Conservation (phyloP, 352 stramenopile species). For the Globisporangium barbulae region DNA sequence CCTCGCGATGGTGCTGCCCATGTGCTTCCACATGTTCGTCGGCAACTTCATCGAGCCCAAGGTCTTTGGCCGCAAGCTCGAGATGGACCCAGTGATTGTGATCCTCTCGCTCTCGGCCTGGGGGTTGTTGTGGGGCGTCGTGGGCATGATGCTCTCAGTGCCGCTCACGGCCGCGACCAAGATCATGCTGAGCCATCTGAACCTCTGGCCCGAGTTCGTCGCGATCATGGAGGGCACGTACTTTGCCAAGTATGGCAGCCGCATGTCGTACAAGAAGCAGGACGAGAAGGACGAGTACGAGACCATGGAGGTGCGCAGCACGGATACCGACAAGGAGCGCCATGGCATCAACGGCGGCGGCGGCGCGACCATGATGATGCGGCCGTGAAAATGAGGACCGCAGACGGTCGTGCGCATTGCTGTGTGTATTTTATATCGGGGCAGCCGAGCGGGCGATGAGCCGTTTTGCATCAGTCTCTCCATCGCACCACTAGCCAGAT, state of each 20-base stretch:
- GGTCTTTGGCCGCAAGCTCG: constrained; percentile 82
- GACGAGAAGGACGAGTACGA: constrained; percentile 62
- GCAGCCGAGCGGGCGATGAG: background rate
- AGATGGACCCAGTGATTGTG: constrained; percentile 86
- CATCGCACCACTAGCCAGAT: background rate
- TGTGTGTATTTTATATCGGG: background rate
- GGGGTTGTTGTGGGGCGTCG: constrained; percentile 81
- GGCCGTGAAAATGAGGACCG: constrained; percentile 14
- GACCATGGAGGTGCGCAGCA: constrained; percentile 76
- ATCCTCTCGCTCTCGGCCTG: constrained; percentile 87
- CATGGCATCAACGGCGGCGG: constrained; percentile 10
- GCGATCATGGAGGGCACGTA: constrained; percentile 86
- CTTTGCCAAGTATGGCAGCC: constrained; percentile 72
- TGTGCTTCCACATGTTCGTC: constrained; percentile 89
- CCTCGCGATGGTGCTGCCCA: constrained; percentile 75
- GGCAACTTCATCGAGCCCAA: constrained; percentile 89
- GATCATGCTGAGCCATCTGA: constrained; percentile 86
- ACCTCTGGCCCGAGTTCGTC: constrained; percentile 85
- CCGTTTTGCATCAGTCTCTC: background rate
- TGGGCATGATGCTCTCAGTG: constrained; percentile 89
- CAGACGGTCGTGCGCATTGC: no score
- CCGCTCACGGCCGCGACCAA: constrained; percentile 81
- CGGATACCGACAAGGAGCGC: constrained; percentile 46
- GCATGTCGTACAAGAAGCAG: constrained; percentile 74
- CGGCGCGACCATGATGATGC: constrained; percentile 25